phyloP scores from a whole-genome alignment of 2,329 filamentous ascomycete species.

The Coniochaeta hoffmannii region DNA sequence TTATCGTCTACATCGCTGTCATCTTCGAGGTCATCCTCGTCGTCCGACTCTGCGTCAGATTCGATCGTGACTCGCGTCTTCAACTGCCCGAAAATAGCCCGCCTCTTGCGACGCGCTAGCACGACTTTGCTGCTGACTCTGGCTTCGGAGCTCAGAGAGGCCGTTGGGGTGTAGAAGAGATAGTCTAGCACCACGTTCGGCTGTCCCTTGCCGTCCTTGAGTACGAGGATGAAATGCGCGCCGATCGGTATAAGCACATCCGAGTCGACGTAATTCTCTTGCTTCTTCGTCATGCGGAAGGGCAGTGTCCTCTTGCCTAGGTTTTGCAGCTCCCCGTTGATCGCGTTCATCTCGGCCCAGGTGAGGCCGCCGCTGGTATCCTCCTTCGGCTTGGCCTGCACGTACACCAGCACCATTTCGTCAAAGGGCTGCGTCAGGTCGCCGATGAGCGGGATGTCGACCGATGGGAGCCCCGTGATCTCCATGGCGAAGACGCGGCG shows the following conservation, averaged over 20 bases:
- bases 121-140: too few relatives aligned
- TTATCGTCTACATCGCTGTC: not conserved
- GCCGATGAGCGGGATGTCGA: conserved; percentile 20
- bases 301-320: not conserved
- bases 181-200: conserved; percentile 14
- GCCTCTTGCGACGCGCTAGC: not conserved
- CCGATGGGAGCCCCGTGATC: conserved; percentile 6
- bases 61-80: not conserved
- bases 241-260: conserved; percentile 12
- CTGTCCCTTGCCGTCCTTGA: not conserved
- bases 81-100: not conserved
- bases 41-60: not conserved
- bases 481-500: not conserved
- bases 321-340: not conserved
- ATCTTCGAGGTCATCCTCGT: not conserved
- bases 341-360: conserved; percentile 9
- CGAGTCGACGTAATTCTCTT: not conserved
- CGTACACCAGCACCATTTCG: conserved; percentile 23
- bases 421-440: conserved; percentile 23
- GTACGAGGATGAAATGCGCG: conserved; percentile 16
- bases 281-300: not conserved
- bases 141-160: not conserved
- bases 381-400: conserved; percentile 11
- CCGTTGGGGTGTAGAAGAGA: conserved; percentile 8
- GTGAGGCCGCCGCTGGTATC: conserved; percentile 3